These are phyloP conservation scores for Boletus vermiculosoides DNA, from an alignment of 768 basidiomycete genomes.

Conservation along the genomic window DNA sequence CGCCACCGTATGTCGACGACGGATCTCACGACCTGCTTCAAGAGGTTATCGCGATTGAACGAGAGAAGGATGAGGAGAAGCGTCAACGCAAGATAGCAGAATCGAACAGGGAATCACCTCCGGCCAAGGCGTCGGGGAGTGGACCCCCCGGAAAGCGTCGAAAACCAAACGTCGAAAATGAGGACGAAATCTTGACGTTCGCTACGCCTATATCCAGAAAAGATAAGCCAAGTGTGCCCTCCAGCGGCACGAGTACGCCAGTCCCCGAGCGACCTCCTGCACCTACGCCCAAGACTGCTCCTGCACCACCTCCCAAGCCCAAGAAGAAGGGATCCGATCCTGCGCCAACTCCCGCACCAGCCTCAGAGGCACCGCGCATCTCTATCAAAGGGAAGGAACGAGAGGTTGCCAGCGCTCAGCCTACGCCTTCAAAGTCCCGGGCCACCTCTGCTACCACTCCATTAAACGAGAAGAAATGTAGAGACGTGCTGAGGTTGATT, in stretches of 20 bases:
- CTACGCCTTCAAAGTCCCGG: conserved; percentile 41
- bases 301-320: conserved; percentile 32
- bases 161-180: conserved; percentile 49
- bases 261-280: conserved; percentile 35
- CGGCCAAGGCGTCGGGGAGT: conserved; percentile 38
- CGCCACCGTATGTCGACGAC: conserved; percentile 72
- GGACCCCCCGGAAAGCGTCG: conserved; percentile 55
- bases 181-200: conserved; percentile 57
- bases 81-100: conserved; percentile 45
- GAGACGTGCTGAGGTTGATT: conserved; percentile 61
- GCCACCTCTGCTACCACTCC: conserved; percentile 43
- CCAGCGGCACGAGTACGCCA: conserved; percentile 43
- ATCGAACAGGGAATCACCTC: conserved; percentile 37
- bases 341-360: conserved; percentile 16
- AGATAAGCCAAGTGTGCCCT: conserved; percentile 31
- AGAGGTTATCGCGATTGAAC: conserved; percentile 79
- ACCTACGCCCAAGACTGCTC: conserved; percentile 26
- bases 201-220: conserved; percentile 61
- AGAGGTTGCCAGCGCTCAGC: conserved; percentile 41
- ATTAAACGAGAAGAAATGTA: conserved; percentile 82
- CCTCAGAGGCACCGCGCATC: conserved; percentile 32
- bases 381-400: conserved; percentile 77
- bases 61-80: conserved; percentile 57
- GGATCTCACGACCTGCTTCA: conserved; percentile 80
- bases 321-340: conserved; percentile 44